These are phyloP conservation scores for Phlegmacium glaucopus DNA, from an alignment of 768 basidiomycete species.

Conservation along the genomic window DNA sequence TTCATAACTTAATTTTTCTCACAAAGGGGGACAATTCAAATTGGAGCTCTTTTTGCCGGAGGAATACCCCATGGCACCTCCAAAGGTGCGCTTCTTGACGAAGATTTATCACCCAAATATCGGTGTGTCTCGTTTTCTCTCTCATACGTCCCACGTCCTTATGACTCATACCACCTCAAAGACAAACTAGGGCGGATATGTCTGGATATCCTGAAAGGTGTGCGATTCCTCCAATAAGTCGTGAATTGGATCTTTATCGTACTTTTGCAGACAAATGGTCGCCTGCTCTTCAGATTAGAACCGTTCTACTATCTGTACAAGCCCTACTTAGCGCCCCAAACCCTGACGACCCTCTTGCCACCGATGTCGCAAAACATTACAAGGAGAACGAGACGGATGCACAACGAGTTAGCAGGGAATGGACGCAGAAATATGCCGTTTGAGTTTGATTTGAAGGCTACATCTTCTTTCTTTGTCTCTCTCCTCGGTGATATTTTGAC, in stretches of 20 bases:
- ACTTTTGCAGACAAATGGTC: constrained; percentile 89
- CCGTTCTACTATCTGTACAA: constrained; percentile 94
- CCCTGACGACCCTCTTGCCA: constrained; percentile 92
- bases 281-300: constrained; percentile 96
- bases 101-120: constrained; percentile 99
- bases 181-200: constrained; percentile 99
- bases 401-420: constrained; percentile 87
- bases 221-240: not conserved
- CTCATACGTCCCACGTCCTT: not conserved
- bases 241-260: not conserved
- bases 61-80: constrained; percentile 99
- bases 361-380: constrained; percentile 97
- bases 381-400: constrained; percentile 96
- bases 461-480: too few relatives aligned
- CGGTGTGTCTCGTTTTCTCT: constrained; percentile 67
- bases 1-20: constrained; percentile 1
- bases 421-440: constrained; percentile 89
- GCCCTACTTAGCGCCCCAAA: constrained; percentile 96
- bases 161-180: constrained; percentile 26
- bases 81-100: constrained; percentile 95
- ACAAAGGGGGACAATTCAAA: constrained; percentile 83
- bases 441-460: constrained; percentile 3
- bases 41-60: constrained; percentile 98
- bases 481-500: too few relatives aligned
- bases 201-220: constrained; percentile 95